Evolutionary conservation across 2,329 filamentous ascomycete species (phyloP).

Genomic region (Fusarium goolgardi): DNA sequence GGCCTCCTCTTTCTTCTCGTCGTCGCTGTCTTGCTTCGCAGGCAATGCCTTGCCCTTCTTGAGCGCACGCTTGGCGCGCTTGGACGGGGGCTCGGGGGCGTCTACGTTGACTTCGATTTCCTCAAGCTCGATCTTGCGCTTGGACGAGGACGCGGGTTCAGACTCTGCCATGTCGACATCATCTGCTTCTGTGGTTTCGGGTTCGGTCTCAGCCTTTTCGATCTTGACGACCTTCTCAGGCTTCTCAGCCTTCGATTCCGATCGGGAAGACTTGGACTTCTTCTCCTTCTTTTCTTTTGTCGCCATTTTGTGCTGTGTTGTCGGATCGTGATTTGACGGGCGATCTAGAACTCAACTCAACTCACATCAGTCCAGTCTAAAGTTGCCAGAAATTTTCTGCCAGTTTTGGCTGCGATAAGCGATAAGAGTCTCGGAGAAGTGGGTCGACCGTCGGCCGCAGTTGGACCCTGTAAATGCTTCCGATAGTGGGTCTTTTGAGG

Average conservation of each 20-base stretch:
- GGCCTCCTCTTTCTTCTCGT: slow-evolving; percentile 52
- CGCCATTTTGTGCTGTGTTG: slow-evolving; percentile 41
- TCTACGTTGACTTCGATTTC: slow-evolving; percentile 91
- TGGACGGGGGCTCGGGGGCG: slow-evolving; percentile 94
- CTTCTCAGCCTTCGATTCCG: slow-evolving; percentile 29
- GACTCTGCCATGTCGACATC: slow-evolving; percentile 31
- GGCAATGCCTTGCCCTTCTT: slow-evolving; percentile 81
- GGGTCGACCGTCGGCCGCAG: slow-evolving; percentile 22
- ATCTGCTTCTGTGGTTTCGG: slow-evolving; percentile 25
- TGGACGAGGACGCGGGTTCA: slow-evolving; percentile 50
- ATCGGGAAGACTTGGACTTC: slow-evolving; percentile 36
- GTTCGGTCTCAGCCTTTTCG: slow-evolving; percentile 29
- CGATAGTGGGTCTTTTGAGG: slow-evolving; percentile 21
- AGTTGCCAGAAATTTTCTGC: slow-evolving; percentile 31
- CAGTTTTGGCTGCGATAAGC: slow-evolving; percentile 41
- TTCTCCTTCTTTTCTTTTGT: slow-evolving; percentile 47
- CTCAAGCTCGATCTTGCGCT: slow-evolving; percentile 76
- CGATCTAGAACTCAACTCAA: slow-evolving; percentile 4
- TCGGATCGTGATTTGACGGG: slow-evolving; percentile 2
- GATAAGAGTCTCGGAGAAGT: slow-evolving; percentile 41
- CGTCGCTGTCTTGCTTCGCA: slow-evolving; percentile 53
- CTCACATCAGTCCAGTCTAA: slow-evolving; percentile 7
- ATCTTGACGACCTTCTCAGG: slow-evolving; percentile 16
- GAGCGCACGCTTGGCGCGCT: slow-evolving; percentile 87
- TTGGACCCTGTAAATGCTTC: slow-evolving; percentile 31